phyloP scores from a whole-genome alignment of 2,329 filamentous ascomycete genomes.

The Colletotrichum filicis region DNA sequence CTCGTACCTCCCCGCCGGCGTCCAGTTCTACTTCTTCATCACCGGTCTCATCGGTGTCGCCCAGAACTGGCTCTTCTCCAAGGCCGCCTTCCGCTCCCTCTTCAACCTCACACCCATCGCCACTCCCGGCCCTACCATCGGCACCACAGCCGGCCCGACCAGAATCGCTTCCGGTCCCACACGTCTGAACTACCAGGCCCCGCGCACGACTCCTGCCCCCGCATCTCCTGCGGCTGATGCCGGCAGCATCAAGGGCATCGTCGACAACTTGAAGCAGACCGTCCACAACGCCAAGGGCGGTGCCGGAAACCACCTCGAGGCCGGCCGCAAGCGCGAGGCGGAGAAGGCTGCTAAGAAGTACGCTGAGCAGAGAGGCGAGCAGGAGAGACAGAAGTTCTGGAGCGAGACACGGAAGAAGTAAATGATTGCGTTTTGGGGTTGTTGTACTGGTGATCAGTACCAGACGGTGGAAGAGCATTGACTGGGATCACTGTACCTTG shows the following conservation, averaged over 20 bases:
- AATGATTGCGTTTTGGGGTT: constrained; percentile 11
- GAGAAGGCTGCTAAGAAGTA: constrained; percentile 49
- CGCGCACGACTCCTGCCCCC: constrained; percentile 27
- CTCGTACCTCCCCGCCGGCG: constrained; percentile 57
- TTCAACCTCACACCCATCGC: constrained; percentile 44
- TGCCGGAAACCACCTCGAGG: constrained; percentile 44
- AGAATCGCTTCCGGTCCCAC: constrained; percentile 10
- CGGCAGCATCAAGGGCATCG: constrained; percentile 44
- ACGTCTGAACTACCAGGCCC: constrained; percentile 46
- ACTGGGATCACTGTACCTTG: neutral
- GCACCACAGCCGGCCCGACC: neutral
- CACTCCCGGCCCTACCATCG: constrained; percentile 24
- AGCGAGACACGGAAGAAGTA: constrained; percentile 37
- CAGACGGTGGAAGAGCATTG: neutral
- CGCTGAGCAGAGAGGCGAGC: constrained; percentile 48
- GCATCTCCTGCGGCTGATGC: constrained; percentile 37
- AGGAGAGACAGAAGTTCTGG: constrained; percentile 49
- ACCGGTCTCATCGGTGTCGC: constrained; percentile 45
- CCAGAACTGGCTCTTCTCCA: constrained; percentile 51
- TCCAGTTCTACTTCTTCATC: constrained; percentile 61
- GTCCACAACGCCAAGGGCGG: constrained; percentile 45
- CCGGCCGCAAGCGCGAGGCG: constrained; percentile 46
- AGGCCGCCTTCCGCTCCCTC: constrained; percentile 51
- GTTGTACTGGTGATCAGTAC: neutral
- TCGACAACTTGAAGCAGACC: constrained; percentile 51